These are phyloP conservation scores for Xylaria venustula DNA, from an alignment of 495 filamentous ascomycete species.

Conservation along the genomic window DNA sequence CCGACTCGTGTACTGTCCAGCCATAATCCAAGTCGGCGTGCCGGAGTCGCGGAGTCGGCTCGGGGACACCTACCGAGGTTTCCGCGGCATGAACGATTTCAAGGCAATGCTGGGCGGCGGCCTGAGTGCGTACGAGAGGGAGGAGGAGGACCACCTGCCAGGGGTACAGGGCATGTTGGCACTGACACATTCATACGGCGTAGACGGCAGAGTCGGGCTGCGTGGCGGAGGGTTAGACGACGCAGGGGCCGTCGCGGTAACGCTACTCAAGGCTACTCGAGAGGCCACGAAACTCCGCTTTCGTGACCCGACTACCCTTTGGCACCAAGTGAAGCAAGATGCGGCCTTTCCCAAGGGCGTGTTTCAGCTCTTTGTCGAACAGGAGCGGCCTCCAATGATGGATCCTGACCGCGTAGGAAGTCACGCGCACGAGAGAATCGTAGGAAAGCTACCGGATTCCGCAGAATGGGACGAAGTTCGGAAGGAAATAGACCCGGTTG, in stretches of 20 bases:
- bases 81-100: not conserved
- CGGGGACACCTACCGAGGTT: too few relatives aligned
- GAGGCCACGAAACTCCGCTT: not conserved
- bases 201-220: not conserved
- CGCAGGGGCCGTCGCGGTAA: not conserved
- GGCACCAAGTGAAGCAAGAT: constrained; percentile 5
- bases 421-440: too few relatives aligned
- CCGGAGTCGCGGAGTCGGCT: too few relatives aligned
- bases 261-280: not conserved
- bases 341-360: not conserved
- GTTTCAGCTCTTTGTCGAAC: not conserved
- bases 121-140: not conserved
- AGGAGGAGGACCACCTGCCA: not conserved
- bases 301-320: not conserved
- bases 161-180: not conserved
- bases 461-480: not conserved
- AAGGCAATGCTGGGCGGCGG: constrained; percentile 8
- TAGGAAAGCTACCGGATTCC: too few relatives aligned
- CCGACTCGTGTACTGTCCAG: accelerated
- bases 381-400: not conserved
- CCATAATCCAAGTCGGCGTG: too few relatives aligned
- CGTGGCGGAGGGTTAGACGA: not conserved
- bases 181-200: not conserved
- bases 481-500: too few relatives aligned
- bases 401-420: not conserved